Percentiles rank a stretch among this genome's conserved stretches.
These are phyloP conservation scores for Acorus calamus DNA, from an alignment of 106 monocot genomes.

Conservation along the genomic window DNA sequence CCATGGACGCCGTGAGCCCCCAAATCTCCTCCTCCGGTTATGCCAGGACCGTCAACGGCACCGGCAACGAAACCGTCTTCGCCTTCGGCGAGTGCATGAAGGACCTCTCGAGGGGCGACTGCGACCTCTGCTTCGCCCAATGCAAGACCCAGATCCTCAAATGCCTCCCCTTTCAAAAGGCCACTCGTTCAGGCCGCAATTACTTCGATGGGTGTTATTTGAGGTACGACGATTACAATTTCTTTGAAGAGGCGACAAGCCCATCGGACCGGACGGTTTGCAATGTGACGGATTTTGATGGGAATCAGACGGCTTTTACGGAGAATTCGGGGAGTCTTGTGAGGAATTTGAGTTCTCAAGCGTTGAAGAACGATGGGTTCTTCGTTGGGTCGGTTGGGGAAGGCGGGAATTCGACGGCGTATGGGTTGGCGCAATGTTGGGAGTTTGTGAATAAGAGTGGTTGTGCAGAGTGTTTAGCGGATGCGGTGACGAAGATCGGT, in stretches of 20 bases:
- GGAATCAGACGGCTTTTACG: constrained; percentile 3
- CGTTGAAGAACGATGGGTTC: constrained; percentile 6
- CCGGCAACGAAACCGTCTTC: not conserved
- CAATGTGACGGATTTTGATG: not conserved
- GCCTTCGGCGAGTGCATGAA: constrained; percentile 9
- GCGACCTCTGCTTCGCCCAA: constrained; percentile 7
- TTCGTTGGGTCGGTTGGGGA: constrained; percentile 1
- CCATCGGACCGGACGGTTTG: not conserved
- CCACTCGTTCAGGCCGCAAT: constrained; percentile 3
- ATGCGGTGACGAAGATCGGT: not conserved
- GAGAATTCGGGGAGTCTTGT: not conserved
- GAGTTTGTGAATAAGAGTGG: constrained; percentile 7
- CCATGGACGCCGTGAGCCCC: constrained; percentile 4
- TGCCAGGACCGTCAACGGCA: not conserved
- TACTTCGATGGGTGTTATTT: constrained; percentile 10
- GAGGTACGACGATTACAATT: constrained; percentile 12
- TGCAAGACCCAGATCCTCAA: constrained; percentile 9
- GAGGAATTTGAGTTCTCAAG: constrained; percentile 4
- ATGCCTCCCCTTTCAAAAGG: constrained; percentile 8
- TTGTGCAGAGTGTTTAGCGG: constrained; percentile 6
- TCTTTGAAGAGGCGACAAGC: constrained; percentile 8
- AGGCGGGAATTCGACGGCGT: constrained; percentile 6
- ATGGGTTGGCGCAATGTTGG: constrained; percentile 17
- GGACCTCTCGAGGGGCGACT: not conserved
- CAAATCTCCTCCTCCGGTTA: constrained; percentile 1